These are phyloP conservation scores for Sporothrix inflata DNA, from an alignment of 2,329 filamentous ascomycete genomes.

Conservation along the genomic window DNA sequence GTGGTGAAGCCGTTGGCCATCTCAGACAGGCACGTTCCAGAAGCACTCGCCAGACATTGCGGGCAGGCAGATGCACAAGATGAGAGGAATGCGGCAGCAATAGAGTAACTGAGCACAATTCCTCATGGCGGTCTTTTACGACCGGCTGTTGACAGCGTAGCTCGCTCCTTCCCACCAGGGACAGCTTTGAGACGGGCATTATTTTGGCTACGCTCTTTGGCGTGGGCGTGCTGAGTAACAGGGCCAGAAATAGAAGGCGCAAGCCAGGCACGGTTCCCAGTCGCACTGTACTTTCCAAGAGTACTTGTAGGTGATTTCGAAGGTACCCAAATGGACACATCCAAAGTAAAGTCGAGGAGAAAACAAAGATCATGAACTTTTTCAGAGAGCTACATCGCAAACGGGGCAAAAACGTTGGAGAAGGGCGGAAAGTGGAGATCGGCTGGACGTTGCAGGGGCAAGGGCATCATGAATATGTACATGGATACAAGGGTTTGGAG, in stretches of 20 bases:
- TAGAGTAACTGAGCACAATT: not conserved
- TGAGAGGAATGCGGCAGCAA: not conserved
- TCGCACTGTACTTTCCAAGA: not conserved
- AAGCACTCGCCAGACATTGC: not conserved
- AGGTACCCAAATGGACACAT: not conserved
- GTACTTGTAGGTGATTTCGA: not conserved
- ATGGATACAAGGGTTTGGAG: not conserved
- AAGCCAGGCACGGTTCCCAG: not conserved
- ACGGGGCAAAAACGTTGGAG: not conserved
- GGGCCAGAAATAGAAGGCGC: conserved; percentile 1
- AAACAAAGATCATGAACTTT: conserved; percentile 23
- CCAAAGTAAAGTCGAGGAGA: not conserved
- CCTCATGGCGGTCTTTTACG: too few relatives aligned
- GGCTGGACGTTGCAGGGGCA: conserved; percentile 16
- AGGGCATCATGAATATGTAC: too few relatives aligned
- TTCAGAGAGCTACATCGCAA: not conserved
- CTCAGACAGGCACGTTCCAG: conserved; percentile 6
- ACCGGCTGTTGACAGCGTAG: not conserved
- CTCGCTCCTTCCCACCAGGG: conserved; percentile 7
- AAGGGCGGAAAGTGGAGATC: conserved; percentile 18
- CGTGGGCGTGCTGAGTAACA: conserved; percentile 17
- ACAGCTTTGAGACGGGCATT: too few relatives aligned
- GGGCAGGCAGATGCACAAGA: not conserved
- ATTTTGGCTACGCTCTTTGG: too few relatives aligned
- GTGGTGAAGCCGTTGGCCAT: not conserved